phyloP scores from a whole-genome alignment of 2,329 filamentous ascomycete genomes.

The Elsinoe necatrix region DNA sequence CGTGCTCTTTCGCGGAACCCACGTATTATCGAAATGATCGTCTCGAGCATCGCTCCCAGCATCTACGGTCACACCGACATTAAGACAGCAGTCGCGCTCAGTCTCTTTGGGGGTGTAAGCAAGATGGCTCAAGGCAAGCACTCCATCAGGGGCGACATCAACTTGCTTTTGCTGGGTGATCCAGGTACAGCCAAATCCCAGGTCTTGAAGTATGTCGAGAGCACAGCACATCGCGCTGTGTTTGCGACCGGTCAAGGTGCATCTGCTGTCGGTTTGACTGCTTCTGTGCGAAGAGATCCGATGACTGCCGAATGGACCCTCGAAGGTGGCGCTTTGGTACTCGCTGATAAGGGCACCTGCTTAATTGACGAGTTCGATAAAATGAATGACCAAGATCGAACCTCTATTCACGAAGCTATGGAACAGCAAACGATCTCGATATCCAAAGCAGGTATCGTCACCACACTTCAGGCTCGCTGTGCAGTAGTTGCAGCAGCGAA shows the following conservation, averaged over 20 bases:
- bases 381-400: conserved; percentile 98
- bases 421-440: conserved; percentile 99
- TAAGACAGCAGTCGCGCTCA: conserved; percentile 92
- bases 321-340: conserved; percentile 87
- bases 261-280: conserved; percentile 93
- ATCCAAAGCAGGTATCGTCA: conserved; percentile 96
- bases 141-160: conserved; percentile 93
- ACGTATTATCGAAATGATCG: conserved; percentile 83
- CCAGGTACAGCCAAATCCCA: conserved; percentile 98
- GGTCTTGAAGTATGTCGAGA: conserved; percentile 93
- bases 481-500: conserved; percentile 96
- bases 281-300: conserved; percentile 89
- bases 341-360: conserved; percentile 90
- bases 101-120: conserved; percentile 87
- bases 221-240: conserved; percentile 91
- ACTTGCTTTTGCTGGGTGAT: conserved; percentile 90
- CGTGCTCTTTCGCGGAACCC: conserved; percentile 81
- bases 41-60: conserved; percentile 88
- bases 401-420: conserved; percentile 99
- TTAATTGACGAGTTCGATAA: conserved; percentile 99
- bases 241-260: conserved; percentile 97
- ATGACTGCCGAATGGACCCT: conserved; percentile 96
- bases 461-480: conserved; percentile 89
- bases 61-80: conserved; percentile 96
- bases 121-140: conserved; percentile 86